Base-by-base conservation (phyloP, 2,329 filamentous ascomycete species). In the Colletotrichum salicis region DNA sequence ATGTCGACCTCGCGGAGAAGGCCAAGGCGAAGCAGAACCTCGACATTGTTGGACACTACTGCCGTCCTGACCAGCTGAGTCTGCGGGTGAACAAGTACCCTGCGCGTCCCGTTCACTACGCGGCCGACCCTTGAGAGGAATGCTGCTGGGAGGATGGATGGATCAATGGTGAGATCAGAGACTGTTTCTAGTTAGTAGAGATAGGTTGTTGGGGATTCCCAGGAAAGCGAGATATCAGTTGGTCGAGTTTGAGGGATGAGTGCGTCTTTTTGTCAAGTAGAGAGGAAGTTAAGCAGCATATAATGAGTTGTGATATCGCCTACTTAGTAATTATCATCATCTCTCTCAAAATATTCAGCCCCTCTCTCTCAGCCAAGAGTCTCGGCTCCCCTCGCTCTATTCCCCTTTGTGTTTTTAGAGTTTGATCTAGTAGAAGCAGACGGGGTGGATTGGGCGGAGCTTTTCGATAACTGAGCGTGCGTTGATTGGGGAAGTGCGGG, bases 11-110 rank as follows among this genome's bases (percentile, higher is more conserved):
- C 3, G 57, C 64, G 5, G 69, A 75, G 55, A 68, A 73, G 22
- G 64, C 33, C 35, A 66, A 64, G 63, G 67, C 66, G 51, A 64
- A 73, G 73, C 67, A 68, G 52, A 68, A 67, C 27, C 51, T 72
- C 3, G 67, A 65, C 15, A 64, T 68, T 29, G 77, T 75, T 0
- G 78, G 78, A 0, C 79, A 80, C 70, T 81, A 84, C 74, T 80
- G 80, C 64, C 78, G 82, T 4, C 83, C 83, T 15, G 83, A 85
- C 62, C 71, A 84, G 68, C 77, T 84, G 22, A 64, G 64, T 13
- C 51, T 72, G 13, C 66, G 60, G 7, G 67, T 72, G 8, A 66
- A 64, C 66, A 72, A 66, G 33, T 59, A 70, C 29, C 35, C 70
- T 11, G 65, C 66, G 27, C 57, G 56, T 29, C 65, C 70, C 8